A percentile compares a stretch with the other conserved stretches of the same genome.
phyloP scores from a whole-genome alignment of 495 filamentous ascomycete species.

The Evernia prunastri region DNA sequence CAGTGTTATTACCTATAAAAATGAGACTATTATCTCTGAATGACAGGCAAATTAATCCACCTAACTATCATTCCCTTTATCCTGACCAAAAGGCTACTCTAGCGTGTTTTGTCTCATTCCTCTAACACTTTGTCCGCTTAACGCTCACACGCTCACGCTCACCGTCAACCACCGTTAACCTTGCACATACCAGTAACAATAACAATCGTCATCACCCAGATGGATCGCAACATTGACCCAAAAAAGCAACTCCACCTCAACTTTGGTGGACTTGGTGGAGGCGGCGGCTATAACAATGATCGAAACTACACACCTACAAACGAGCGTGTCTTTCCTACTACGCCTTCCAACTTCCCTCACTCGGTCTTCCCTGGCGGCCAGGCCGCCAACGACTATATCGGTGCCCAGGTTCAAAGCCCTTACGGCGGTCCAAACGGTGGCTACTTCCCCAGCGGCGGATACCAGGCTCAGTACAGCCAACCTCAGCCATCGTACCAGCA shows the following conservation, averaged over 20 bases:
- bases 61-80: background rate
- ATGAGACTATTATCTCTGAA: background rate
- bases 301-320: slow-evolving; percentile 58
- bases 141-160: too few species aligned
- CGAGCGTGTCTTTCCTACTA: slow-evolving; percentile 88
- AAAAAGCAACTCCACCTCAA: slow-evolving; percentile 65
- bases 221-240: slow-evolving; percentile 42
- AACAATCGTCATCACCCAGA: background rate
- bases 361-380: slow-evolving; percentile 65
- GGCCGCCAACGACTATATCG: slow-evolving; percentile 43
- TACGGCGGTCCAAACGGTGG: slow-evolving; percentile 48
- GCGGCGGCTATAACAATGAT: slow-evolving; percentile 47
- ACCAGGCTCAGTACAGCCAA: slow-evolving; percentile 50
- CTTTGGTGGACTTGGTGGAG: slow-evolving; percentile 40
- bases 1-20: background rate
- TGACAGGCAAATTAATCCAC: background rate
- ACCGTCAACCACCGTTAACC: background rate
- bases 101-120: background rate
- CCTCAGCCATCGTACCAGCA: slow-evolving; percentile 42
- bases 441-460: slow-evolving; percentile 50
- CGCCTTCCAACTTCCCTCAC: slow-evolving; percentile 92
- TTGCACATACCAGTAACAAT: background rate
- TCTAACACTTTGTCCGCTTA: background rate
- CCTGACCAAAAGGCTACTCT: background rate
- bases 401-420: slow-evolving; percentile 39